Conservation (phyloP, 805 yeast species). For the Candida namnaoensis region DNA sequence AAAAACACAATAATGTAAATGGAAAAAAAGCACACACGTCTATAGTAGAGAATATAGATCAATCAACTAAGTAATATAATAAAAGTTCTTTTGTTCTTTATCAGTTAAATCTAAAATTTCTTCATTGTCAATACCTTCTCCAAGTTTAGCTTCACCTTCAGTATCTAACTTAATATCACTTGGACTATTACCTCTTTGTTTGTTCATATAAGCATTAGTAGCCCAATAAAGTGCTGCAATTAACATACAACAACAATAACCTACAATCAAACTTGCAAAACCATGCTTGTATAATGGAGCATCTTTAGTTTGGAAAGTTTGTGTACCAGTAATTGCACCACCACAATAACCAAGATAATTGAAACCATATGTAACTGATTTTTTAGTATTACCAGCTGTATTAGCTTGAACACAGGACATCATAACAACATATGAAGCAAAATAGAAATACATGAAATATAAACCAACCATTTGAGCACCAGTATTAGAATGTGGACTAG, state of each 20-base stretch:
- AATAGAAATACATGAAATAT: conserved; percentile 25
- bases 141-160: not conserved
- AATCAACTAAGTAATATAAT: conserved; percentile 22
- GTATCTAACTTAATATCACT: conserved; percentile 5
- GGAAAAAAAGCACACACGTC: too few relatives aligned
- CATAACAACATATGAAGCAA: conserved; percentile 22
- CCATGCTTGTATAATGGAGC: conserved; percentile 36
- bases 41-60: too few relatives aligned
- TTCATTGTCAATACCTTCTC: conserved; percentile 20
- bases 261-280: conserved; percentile 32
- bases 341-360: conserved; percentile 30
- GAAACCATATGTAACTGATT: conserved; percentile 26
- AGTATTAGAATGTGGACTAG: conserved; percentile 14
- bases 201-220: conserved; percentile 24
- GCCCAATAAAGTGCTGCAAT: conserved; percentile 25
- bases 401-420: conserved; percentile 28
- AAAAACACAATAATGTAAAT: too few relatives aligned
- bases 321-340: conserved; percentile 39
- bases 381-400: conserved; percentile 39
- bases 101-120: conserved; percentile 31
- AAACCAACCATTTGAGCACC: conserved; percentile 20
- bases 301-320: conserved; percentile 32
- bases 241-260: conserved; percentile 30
- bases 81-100: conserved; percentile 25
- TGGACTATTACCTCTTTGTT: conserved; percentile 10